phyloP scores from a whole-genome alignment of 2,329 filamentous ascomycete species.

The Colletotrichum sp. region DNA sequence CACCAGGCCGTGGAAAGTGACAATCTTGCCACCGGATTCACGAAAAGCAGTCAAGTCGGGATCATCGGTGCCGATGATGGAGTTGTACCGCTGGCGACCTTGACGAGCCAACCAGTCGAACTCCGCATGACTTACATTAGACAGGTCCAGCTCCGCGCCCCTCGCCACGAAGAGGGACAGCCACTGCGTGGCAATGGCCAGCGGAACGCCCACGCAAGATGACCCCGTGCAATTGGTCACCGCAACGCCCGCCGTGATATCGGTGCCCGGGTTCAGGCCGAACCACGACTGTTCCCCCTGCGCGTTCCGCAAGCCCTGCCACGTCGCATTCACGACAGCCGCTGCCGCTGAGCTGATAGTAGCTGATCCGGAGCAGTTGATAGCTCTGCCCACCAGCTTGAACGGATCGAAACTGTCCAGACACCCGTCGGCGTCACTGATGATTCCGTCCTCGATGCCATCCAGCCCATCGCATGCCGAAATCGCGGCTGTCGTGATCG shows the following conservation, averaged over 20 bases:
- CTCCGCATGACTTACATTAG: constrained; percentile 5
- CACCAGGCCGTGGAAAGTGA: constrained; percentile 44
- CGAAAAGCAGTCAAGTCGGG: constrained; percentile 33
- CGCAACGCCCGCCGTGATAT: constrained; percentile 12
- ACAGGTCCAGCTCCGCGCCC: constrained; percentile 29
- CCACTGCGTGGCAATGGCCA: constrained; percentile 22
- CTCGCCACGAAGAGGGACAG: constrained; percentile 29
- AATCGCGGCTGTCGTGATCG: constrained; percentile 42
- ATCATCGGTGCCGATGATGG: constrained; percentile 30
- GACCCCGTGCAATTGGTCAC: background rate
- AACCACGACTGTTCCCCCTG: background rate
- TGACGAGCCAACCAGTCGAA: constrained; percentile 12
- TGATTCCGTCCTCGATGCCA: constrained; percentile 50
- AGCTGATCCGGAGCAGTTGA: background rate
- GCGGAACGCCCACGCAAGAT: background rate
- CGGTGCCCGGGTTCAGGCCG: constrained; percentile 12
- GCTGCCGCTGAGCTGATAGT: constrained; percentile 15
- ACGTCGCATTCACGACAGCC: constrained; percentile 21
- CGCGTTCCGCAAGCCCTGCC: constrained; percentile 9
- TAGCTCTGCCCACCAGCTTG: background rate
- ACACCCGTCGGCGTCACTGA: constrained; percentile 34
- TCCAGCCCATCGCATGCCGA: constrained; percentile 52
- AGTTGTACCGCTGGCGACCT: background rate
- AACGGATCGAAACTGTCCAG: constrained; percentile 12
- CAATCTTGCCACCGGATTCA: constrained; percentile 41